phyloP scores from a whole-genome alignment of 495 filamentous ascomycete genomes.

The Tuber calosporum region DNA sequence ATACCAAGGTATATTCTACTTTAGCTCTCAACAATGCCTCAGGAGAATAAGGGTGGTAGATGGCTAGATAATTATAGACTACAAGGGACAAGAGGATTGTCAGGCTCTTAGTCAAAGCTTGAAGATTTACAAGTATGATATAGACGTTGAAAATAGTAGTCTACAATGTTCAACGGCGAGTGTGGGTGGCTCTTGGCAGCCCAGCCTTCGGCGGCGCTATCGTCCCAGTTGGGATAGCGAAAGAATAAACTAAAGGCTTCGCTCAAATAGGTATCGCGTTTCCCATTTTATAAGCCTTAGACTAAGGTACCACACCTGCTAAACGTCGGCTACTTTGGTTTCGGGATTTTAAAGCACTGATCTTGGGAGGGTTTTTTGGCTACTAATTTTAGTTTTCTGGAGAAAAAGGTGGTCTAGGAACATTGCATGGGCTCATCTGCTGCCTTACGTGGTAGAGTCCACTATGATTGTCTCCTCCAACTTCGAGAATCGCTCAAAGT shows the following conservation, averaged over 20 bases:
- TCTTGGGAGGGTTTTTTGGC: background rate
- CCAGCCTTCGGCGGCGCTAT: no score
- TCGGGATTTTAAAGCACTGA: background rate
- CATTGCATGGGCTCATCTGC: background rate
- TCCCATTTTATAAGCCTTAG: background rate
- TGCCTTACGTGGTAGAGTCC: slow-evolving; percentile 47
- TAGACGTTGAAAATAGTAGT: background rate
- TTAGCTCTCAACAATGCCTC: background rate
- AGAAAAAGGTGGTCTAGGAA: background rate
- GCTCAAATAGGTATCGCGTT: background rate
- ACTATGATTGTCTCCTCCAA: slow-evolving; percentile 74
- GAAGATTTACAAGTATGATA: background rate
- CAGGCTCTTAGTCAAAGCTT: background rate
- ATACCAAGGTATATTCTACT: background rate
- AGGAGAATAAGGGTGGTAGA: background rate
- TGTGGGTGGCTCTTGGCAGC: background rate
- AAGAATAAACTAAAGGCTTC: background rate
- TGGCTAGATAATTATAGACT: background rate
- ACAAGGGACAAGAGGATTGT: background rate
- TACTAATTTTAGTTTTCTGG: background rate
- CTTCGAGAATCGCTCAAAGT: slow-evolving; percentile 73
- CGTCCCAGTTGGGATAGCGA: background rate
- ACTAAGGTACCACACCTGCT: background rate
- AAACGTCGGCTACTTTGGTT: background rate
- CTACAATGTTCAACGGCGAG: background rate